Evolutionary conservation across 305 asterid genomes (phyloP).

Genomic region (Rubia balearica): DNA sequence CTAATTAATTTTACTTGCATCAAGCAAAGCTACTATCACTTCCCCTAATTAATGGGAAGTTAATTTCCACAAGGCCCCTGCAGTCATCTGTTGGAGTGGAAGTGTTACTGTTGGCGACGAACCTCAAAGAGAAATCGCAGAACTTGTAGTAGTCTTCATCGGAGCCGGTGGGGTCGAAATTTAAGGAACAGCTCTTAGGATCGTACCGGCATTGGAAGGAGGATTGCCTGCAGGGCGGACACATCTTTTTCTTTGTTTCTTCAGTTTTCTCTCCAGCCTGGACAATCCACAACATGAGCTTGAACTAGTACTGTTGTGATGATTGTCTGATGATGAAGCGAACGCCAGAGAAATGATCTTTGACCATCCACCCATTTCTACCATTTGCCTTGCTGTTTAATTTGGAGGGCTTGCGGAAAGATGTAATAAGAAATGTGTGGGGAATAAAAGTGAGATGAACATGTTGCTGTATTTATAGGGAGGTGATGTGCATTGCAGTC

Average conservation of each 20-base stretch:
- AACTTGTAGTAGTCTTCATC: constrained; percentile 55
- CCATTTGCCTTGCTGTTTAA: not conserved
- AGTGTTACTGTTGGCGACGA: constrained; percentile 28
- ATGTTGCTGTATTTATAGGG: constrained; percentile 1
- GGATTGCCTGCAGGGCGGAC: constrained; percentile 30
- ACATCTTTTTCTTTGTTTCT: constrained; percentile 17
- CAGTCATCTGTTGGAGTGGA: constrained; percentile 24
- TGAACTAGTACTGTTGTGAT: not conserved
- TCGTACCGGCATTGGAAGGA: constrained; percentile 60
- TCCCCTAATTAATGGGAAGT: constrained; percentile 13
- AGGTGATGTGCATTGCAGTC: not conserved
- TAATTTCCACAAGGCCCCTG: constrained; percentile 20
- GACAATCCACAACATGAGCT: constrained; percentile 17
- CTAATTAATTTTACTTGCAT: no score
- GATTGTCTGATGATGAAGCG: not conserved
- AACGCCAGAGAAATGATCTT: constrained; percentile 2
- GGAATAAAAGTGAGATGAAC: no score
- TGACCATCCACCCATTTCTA: constrained; percentile 19
- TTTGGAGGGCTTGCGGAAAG: not conserved
- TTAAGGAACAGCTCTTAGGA: constrained; percentile 66
- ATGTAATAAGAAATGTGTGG: not conserved
- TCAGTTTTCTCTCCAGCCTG: constrained; percentile 18
- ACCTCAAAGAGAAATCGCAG: constrained; percentile 66
- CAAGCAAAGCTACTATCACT: not conserved
- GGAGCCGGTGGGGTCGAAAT: constrained; percentile 45